Percentiles rank a stretch among this genome's conserved stretches.
Conservation (phyloP, 1,139 yeast genomes). For the Sugiyamaella neomexicana region DNA sequence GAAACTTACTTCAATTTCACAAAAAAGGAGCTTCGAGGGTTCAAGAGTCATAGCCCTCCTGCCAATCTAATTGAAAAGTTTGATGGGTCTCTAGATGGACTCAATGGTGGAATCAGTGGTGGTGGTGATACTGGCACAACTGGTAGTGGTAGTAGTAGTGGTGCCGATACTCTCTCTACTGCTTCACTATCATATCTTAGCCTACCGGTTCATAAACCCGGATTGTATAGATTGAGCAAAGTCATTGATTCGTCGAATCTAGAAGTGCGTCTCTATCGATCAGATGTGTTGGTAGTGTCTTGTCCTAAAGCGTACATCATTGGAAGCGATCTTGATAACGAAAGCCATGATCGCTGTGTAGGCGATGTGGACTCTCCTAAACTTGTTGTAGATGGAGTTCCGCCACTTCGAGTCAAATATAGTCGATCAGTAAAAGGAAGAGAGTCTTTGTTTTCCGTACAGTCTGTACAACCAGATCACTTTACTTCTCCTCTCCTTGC, state of each 20-base stretch:
- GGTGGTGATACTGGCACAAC: neutral
- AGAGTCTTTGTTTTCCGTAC: slow-evolving; percentile 45
- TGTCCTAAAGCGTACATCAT: slow-evolving; percentile 72
- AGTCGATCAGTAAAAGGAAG: slow-evolving; percentile 55
- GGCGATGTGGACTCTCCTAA: slow-evolving; percentile 58
- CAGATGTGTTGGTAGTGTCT: slow-evolving; percentile 64
- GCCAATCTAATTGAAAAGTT: slow-evolving; percentile 10
- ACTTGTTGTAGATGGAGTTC: slow-evolving; percentile 66
- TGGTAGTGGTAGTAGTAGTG: neutral
- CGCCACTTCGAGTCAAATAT: slow-evolving; percentile 69
- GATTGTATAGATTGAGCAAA: slow-evolving; percentile 64
- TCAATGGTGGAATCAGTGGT: slow-evolving; percentile 1
- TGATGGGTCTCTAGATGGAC: neutral
- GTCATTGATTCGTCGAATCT: slow-evolving; percentile 67
- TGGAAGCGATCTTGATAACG: slow-evolving; percentile 14
- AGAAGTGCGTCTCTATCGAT: slow-evolving; percentile 61
- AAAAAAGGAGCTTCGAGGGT: slow-evolving; percentile 50
- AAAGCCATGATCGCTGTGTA: slow-evolving; percentile 55
- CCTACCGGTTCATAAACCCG: slow-evolving; percentile 65
- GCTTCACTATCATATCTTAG: slow-evolving; percentile 43
- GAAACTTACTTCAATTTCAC: slow-evolving; percentile 55
- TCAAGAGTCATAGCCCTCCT: slow-evolving; percentile 27
- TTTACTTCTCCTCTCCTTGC: slow-evolving; percentile 44
- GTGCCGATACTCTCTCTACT: neutral
- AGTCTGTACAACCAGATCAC: slow-evolving; percentile 51